A percentile compares a stretch with the other conserved stretches of the same genome.
Evolutionary conservation across 441 rosid species (phyloP).

Genomic region (Pelargonium myrrhifolium): DNA sequence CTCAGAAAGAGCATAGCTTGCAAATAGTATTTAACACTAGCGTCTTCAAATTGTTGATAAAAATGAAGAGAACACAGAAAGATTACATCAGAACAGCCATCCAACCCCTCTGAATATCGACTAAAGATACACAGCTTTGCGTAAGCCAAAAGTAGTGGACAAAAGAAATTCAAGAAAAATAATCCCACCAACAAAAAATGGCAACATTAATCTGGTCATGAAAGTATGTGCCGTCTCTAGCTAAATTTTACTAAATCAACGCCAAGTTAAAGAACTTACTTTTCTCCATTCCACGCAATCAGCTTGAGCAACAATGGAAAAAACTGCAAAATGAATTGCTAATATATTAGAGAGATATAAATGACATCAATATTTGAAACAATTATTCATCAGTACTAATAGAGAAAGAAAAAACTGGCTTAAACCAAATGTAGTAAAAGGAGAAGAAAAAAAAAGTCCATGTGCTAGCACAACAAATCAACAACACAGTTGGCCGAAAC

Average conservation of each 20-base stretch:
- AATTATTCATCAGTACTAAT: background rate
- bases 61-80: background rate
- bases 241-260: background rate
- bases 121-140: background rate
- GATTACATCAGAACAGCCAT: slow-evolving; percentile 1
- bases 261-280: slow-evolving; percentile 40
- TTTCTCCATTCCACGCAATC: slow-evolving; percentile 91
- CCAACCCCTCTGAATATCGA: background rate
- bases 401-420: background rate
- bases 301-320: slow-evolving; percentile 91
- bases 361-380: background rate
- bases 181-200: background rate
- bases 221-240: background rate
- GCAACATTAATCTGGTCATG: background rate
- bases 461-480: background rate
- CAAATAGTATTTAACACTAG: background rate
- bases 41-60: background rate
- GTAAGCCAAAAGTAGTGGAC: background rate
- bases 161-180: background rate
- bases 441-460: background rate
- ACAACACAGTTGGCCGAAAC: background rate
- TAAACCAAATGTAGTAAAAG: background rate
- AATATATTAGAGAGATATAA: slow-evolving; percentile 14
- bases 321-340: slow-evolving; percentile 46
- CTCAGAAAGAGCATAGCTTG: background rate